Base-by-base conservation (phyloP, 257 asterid genomes). In the Verbena officinalis region DNA sequence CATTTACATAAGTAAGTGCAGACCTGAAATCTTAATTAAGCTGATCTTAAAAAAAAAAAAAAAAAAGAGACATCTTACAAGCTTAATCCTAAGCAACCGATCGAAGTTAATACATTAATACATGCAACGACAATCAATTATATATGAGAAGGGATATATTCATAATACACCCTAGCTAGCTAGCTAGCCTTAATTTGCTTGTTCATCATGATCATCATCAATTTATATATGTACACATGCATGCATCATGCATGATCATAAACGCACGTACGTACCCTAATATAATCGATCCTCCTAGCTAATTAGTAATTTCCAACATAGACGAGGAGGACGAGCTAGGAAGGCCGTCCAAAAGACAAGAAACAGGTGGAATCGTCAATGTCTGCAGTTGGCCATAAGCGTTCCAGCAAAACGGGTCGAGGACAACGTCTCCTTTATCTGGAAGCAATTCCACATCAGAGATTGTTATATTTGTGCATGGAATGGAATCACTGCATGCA, bases 341-440 rank as follows among this genome's bases (percentile, higher is more conserved):
- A 3, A 57, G 14, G 1, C 83, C 92, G 33, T 85, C 82, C 19
- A 82, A 36, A 68, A 85, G 62, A 74, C 92, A 85, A 9, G 65
- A 78, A 21, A 80, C 79, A 0, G 93, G 87, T 0, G 89, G 89
- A 33, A 83, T 83, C 0, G 78, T 78, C 0, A 74, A 36, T 1
- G 81, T 76, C 13, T 70, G 60, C 20, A 72, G 68, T 2, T 72
- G 70, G 12, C 91, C 91, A 4, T 85, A 82, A 0, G 62, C 88
- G 9, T 78, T 85, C 92, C 92, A 85, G 54, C 93, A 85, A 27
- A 80, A 80, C 0, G 93, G 85, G 43, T 83, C 89, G 70, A 75
- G 57, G 44, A 83, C 74, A 3, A 81, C 13, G 9, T 75, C 84
- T 0, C 93, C 93, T 34, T 56, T 54, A 0, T 76, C 79, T 0